Base-by-base conservation (phyloP, 805 yeast species). In the Diddensiella santjacobensis region DNA sequence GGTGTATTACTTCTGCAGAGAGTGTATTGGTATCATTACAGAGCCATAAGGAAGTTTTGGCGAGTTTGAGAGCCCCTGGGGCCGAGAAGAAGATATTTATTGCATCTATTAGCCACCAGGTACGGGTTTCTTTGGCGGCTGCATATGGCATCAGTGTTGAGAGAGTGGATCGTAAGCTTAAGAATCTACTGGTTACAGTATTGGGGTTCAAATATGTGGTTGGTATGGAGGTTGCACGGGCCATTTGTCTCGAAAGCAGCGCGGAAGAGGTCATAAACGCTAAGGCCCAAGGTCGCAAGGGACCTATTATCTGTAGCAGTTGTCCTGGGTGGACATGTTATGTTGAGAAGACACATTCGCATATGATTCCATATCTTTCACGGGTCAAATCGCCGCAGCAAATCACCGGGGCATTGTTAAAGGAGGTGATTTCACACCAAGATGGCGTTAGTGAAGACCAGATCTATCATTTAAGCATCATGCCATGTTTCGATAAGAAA, bases 401-500 rank as follows among this genome's bases (percentile, higher is more conserved):
- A 63, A 84, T 91, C 44, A 87, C 97, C 0, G 98, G 98, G 0
- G 71, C 80, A 17, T 56, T 90, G 19, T 65, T 91, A 44, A 90
- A 90, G 63, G 64, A 72, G 15, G 60, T 81, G 20, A 68, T 65
- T 18, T 62, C 71, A 10, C 49, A 50, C n/a, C 72, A 73, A 15
- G 60, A 70, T 10, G 56, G 61, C 2, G 52, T 65, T 0, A 22
- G 55, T 3, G 48, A 58, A 5, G 40, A 43, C 0, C 58, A 75
- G 2, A 68, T 89, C 0, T 93, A 87, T 61, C 97, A 91, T 64
- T 67, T 93, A 47, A 78, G 93, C 4, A 72, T 93, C 18, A 91
- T 91, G 98, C 98, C 99, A 1, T 91, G 98, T 59, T 93, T 93
- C 64, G 99, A 93, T 65, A 93, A 93, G 68, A 93, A 93, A 65